phyloP scores from a whole-genome alignment of 306 rosid genomes.

The Lathyrus tuberosus region DNA sequence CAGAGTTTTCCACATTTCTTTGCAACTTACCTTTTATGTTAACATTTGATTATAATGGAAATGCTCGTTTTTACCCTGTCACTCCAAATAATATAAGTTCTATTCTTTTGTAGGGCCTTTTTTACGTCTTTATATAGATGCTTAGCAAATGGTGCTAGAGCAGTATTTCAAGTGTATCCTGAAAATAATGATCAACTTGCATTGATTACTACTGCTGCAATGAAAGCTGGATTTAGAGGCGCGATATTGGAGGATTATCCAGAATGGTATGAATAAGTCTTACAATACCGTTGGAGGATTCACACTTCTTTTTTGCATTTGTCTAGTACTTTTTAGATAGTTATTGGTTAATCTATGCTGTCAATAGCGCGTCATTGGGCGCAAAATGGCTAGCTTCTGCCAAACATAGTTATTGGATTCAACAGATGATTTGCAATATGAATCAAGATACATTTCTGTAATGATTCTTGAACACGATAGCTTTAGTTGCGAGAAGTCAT shows the following conservation, averaged over 20 bases:
- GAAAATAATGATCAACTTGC: constrained; percentile 66
- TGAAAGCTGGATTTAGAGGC: constrained; percentile 84
- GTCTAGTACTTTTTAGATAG: not conserved
- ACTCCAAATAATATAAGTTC: not conserved
- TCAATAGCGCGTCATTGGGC: too few species aligned
- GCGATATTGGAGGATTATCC: constrained; percentile 74
- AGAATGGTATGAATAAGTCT: constrained; percentile 58
- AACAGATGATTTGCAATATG: not conserved
- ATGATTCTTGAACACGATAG: not conserved
- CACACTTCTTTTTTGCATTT: not conserved
- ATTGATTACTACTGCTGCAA: constrained; percentile 65
- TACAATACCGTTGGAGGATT: not conserved
- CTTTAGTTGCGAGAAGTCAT: not conserved
- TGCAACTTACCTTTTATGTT: not conserved
- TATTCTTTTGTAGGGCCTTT: constrained; percentile 62
- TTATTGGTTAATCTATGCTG: too few species aligned
- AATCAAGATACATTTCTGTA: constrained; percentile 4
- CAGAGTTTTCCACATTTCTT: not conserved
- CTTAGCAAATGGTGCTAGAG: constrained; percentile 80
- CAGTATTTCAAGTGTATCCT: constrained; percentile 83
- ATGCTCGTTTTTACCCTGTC: constrained; percentile 21
- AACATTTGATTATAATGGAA: constrained; percentile 18
- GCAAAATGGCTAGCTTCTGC: too few species aligned
- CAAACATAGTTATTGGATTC: too few species aligned
- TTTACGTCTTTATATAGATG: constrained; percentile 84